phyloP scores from a whole-genome alignment of 2,329 filamentous ascomycete species.

The Shiraia sp. region DNA sequence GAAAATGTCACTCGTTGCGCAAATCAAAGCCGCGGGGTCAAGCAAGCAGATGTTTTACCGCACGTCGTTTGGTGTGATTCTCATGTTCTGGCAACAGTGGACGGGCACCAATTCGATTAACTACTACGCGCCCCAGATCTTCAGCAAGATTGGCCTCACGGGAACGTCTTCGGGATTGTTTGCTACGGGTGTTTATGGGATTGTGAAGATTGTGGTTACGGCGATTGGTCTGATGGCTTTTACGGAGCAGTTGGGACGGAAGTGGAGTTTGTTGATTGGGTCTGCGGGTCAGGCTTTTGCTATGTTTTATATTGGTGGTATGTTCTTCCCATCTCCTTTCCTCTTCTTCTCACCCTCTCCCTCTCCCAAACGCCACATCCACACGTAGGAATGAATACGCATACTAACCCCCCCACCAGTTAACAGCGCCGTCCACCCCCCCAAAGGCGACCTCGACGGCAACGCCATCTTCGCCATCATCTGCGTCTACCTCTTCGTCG shows the following conservation, averaged over 20 bases:
- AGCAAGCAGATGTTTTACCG: slow-evolving; percentile 47
- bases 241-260: slow-evolving; percentile 51
- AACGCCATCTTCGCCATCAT: slow-evolving; percentile 53
- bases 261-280: slow-evolving; percentile 50
- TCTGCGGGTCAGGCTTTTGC: slow-evolving; percentile 49
- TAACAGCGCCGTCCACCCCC: slow-evolving; percentile 42
- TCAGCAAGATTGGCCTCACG: slow-evolving; percentile 47
- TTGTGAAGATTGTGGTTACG: slow-evolving; percentile 52
- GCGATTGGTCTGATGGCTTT: slow-evolving; percentile 50
- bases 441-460: slow-evolving; percentile 38
- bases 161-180: slow-evolving; percentile 48
- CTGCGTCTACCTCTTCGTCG: slow-evolving; percentile 56
- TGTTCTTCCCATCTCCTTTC: no score
- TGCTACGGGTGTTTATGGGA: slow-evolving; percentile 52
- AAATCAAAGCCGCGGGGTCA: slow-evolving; percentile 44
- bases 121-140: slow-evolving; percentile 52
- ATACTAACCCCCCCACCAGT: slow-evolving; percentile 3
- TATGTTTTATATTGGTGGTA: slow-evolving; percentile 41
- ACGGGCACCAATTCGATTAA: slow-evolving; percentile 45
- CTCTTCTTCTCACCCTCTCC: no score
- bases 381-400: no score
- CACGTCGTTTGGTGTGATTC: slow-evolving; percentile 46
- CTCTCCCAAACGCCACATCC: no score
- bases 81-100: slow-evolving; percentile 52
- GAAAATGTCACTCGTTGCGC: slow-evolving; percentile 44